Percentiles rank a stretch among this genome's conserved stretches.
phyloP scores from a whole-genome alignment of 2,329 filamentous ascomycete species.

The Nemania sp. region DNA sequence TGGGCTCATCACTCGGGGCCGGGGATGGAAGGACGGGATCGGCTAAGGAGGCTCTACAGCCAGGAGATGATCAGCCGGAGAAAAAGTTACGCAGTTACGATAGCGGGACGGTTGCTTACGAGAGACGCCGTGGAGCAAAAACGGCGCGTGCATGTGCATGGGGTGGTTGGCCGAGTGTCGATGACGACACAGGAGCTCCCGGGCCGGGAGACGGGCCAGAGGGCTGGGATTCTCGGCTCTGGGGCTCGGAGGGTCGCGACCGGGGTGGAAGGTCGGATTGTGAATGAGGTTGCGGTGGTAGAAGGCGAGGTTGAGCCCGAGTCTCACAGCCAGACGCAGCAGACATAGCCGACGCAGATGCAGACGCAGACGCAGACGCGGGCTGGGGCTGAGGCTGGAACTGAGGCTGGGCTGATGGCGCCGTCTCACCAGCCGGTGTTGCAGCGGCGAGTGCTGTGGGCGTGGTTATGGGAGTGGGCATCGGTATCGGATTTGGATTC shows the following conservation, averaged over 20 bases:
- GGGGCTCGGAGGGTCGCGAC: neutral
- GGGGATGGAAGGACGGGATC: slow-evolving; percentile 60
- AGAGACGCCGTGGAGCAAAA: slow-evolving; percentile 24
- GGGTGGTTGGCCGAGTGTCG: slow-evolving; percentile 1
- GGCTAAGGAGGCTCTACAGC: slow-evolving; percentile 24
- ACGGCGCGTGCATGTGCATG: slow-evolving; percentile 10
- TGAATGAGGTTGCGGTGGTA: neutral
- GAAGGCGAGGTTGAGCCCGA: neutral
- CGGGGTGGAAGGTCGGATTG: slow-evolving; percentile 2
- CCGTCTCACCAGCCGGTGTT: too few relatives aligned
- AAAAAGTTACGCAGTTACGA: neutral
- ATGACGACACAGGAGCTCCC: neutral
- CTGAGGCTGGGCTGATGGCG: slow-evolving; percentile 9
- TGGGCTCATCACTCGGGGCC: slow-evolving; percentile 63
- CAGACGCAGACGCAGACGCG: slow-evolving; percentile 2
- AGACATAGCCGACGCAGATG: slow-evolving; percentile 2
- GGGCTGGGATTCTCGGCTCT: too few relatives aligned
- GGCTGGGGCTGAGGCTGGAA: slow-evolving; percentile 4
- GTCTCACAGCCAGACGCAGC: too few relatives aligned
- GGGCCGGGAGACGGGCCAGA: neutral
- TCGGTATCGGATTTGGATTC: neutral
- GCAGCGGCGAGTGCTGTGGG: too few relatives aligned
- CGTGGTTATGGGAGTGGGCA: neutral
- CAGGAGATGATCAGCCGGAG: slow-evolving; percentile 10
- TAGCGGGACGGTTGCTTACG: slow-evolving; percentile 28